Percentiles rank a stretch among this genome's conserved stretches.
Evolutionary conservation across 108 stramenopile species (phyloP).

Genomic region (Discostella pseudostelligera): DNA sequence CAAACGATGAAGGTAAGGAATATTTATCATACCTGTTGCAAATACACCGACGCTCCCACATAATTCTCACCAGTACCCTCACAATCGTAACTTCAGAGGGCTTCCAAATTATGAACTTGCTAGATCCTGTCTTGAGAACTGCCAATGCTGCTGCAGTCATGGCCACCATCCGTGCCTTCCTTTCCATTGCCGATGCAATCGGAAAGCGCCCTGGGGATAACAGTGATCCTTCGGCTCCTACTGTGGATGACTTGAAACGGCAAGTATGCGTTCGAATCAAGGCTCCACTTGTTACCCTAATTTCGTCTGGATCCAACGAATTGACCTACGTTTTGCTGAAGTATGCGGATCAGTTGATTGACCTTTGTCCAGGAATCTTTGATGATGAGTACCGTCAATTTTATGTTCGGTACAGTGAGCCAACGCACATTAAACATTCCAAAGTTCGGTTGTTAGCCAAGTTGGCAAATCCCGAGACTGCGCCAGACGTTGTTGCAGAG

Average conservation of each 20-base stretch:
- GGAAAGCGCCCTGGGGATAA: constrained; percentile 55
- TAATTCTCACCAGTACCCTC: not conserved
- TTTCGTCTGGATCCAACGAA: constrained; percentile 87
- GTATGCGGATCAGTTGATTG: constrained; percentile 91
- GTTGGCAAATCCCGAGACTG: constrained; percentile 86
- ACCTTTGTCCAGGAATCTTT: constrained; percentile 92
- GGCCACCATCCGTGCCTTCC: constrained; percentile 93
- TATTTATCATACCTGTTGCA: constrained; percentile 3
- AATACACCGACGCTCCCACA: no score
- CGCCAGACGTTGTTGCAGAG: constrained; percentile 94
- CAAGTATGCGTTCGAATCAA: constrained; percentile 93
- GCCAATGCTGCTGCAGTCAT: constrained; percentile 93
- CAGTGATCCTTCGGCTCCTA: constrained; percentile 39
- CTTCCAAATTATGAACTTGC: constrained; percentile 98
- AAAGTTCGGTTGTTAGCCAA: constrained; percentile 90
- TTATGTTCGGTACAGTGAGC: constrained; percentile 93
- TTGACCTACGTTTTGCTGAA: constrained; percentile 86
- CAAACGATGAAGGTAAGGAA: constrained; percentile 65
- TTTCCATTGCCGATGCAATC: constrained; percentile 85
- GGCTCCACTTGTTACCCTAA: constrained; percentile 94
- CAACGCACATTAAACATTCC: constrained; percentile 91
- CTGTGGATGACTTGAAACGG: constrained; percentile 62
- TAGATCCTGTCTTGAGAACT: constrained; percentile 96
- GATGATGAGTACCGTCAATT: constrained; percentile 98
- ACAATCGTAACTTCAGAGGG: constrained; percentile 48